Percentiles rank a stretch among this genome's conserved stretches.
phyloP scores from a whole-genome alignment of 345 rosid genomes.

The Rhodamnia argentea region DNA sequence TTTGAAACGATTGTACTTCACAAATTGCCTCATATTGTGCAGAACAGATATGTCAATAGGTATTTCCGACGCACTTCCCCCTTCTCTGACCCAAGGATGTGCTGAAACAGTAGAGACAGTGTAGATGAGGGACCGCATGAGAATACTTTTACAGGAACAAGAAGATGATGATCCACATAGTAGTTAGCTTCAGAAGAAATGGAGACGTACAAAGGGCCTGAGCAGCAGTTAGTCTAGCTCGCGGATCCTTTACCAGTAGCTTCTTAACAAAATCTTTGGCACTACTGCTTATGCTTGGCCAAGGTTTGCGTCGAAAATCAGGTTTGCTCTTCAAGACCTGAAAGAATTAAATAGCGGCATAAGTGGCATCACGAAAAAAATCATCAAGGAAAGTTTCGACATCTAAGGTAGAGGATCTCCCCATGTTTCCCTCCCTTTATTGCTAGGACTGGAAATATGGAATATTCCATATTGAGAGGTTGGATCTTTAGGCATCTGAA shows the following conservation, averaged over 20 bases:
- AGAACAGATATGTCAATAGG: slow-evolving; percentile 47
- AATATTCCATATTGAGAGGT: background rate
- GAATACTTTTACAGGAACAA: background rate
- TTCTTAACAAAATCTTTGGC: slow-evolving; percentile 93
- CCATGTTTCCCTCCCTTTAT: background rate
- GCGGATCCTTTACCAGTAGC: slow-evolving; percentile 89
- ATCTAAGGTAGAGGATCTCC: background rate
- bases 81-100: slow-evolving; percentile 55
- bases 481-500: background rate
- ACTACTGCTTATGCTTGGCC: slow-evolving; percentile 77
- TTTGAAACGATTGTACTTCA: slow-evolving; percentile 40
- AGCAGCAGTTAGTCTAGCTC: slow-evolving; percentile 90
- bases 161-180: background rate
- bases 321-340: slow-evolving; percentile 58
- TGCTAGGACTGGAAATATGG: background rate
- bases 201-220: slow-evolving; percentile 39
- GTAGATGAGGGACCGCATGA: background rate
- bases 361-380: background rate
- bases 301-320: slow-evolving; percentile 88
- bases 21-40: slow-evolving; percentile 38
- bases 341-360: background rate
- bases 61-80: slow-evolving; percentile 42
- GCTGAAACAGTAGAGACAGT: slow-evolving; percentile 14
- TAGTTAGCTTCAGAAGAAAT: background rate
- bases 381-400: background rate